Evolutionary conservation across 1,284 basidiomycete genomes (phyloP).

Genomic region (Austroboletus novae-zelandiae): DNA sequence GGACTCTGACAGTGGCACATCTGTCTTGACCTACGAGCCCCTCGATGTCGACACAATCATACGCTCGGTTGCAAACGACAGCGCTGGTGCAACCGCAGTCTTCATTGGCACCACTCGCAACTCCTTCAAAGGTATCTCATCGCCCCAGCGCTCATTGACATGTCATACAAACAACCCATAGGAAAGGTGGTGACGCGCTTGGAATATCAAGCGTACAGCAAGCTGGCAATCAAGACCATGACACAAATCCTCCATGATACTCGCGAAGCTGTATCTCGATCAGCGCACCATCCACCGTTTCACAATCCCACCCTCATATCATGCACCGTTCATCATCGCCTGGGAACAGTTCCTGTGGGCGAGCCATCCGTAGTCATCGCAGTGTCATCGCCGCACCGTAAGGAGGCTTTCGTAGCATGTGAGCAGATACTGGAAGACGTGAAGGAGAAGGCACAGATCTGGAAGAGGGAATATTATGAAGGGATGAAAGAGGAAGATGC

Average conservation of each 20-base stretch:
- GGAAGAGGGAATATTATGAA: constrained; percentile 87
- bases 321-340: constrained; percentile 72
- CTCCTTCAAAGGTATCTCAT: constrained; percentile 48
- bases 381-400: constrained; percentile 82
- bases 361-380: constrained; percentile 83
- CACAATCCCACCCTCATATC: constrained; percentile 41
- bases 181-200: constrained; percentile 71
- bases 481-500: constrained; percentile 58
- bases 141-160: not conserved
- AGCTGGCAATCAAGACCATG: constrained; percentile 81
- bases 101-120: constrained; percentile 76
- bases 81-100: constrained; percentile 68
- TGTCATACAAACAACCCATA: constrained; percentile 30
- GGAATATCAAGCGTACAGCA: constrained; percentile 83
- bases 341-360: constrained; percentile 76
- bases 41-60: constrained; percentile 60
- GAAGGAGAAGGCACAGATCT: constrained; percentile 80
- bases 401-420: constrained; percentile 77
- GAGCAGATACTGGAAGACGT: constrained; percentile 83
- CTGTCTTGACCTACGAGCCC: constrained; percentile 55
- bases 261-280: constrained; percentile 41
- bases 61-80: constrained; percentile 56
- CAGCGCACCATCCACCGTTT: constrained; percentile 40
- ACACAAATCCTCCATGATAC: constrained; percentile 53
- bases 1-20: constrained; percentile 49